Conservation (phyloP, 768 basidiomycete genomes). For the Trametes cinnabarina region DNA sequence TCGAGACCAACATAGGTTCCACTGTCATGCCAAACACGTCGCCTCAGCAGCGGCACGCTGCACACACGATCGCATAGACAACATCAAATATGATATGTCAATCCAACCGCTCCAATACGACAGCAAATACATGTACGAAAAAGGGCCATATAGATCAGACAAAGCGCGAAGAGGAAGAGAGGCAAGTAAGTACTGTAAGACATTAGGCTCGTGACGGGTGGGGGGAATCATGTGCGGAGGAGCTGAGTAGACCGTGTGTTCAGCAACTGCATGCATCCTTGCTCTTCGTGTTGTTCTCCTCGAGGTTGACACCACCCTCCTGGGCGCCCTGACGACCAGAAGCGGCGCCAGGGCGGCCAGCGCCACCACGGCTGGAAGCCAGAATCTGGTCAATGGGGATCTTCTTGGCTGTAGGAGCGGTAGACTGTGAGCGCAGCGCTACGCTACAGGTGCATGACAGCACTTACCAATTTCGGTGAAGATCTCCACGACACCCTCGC, state of each 20-base stretch:
- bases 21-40: too few species aligned
- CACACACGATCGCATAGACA: background rate
- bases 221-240: slow-evolving; percentile 4
- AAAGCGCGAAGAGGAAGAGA: slow-evolving; percentile 12
- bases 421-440: slow-evolving; percentile 2
- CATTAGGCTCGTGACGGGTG: slow-evolving; percentile 17
- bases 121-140: slow-evolving; percentile 23
- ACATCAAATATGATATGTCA: slow-evolving; percentile 21
- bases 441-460: background rate
- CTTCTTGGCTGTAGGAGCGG: slow-evolving; percentile 58
- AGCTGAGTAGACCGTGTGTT: slow-evolving; percentile 24
- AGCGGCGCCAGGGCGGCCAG: slow-evolving; percentile 59
- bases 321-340: slow-evolving; percentile 53
- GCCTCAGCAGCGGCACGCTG: too few species aligned
- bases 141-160: slow-evolving; percentile 27
- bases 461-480: slow-evolving; percentile 95
- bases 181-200: slow-evolving; percentile 24
- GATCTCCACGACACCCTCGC: slow-evolving; percentile 91
- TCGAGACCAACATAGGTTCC: too few species aligned
- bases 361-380: slow-evolving; percentile 72
- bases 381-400: slow-evolving; percentile 93
- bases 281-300: slow-evolving; percentile 61
- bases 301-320: slow-evolving; percentile 65
- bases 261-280: slow-evolving; percentile 84
- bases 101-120: slow-evolving; percentile 22